A percentile compares a stretch with the other conserved stretches of the same genome.
phyloP scores from a whole-genome alignment of 2,329 filamentous ascomycete species.

The Aspergillus sp. region DNA sequence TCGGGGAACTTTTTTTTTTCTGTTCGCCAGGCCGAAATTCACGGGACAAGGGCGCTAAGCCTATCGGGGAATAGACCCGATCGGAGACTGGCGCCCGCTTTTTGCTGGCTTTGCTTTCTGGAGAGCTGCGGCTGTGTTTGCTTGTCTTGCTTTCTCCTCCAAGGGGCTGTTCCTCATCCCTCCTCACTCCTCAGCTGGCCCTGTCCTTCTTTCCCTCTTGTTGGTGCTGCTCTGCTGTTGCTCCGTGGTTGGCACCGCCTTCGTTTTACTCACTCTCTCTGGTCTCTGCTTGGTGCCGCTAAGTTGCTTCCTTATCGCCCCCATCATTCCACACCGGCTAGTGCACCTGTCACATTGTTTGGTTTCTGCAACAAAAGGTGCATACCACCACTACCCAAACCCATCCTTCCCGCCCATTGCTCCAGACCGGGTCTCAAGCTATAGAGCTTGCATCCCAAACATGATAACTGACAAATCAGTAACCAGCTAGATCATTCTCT shows the following conservation, averaged over 20 bases:
- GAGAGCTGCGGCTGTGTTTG: not conserved
- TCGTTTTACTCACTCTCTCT: not conserved
- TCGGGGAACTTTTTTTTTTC: constrained; percentile 39
- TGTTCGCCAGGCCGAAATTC: constrained; percentile 28
- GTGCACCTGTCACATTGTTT: constrained; percentile 15
- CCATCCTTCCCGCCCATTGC: not conserved
- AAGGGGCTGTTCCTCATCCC: not conserved
- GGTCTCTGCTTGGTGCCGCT: not conserved
- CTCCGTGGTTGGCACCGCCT: not conserved
- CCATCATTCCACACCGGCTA: constrained; percentile 1
- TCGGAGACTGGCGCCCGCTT: constrained; percentile 25
- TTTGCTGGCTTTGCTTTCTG: constrained; percentile 1
- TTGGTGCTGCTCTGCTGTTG: not conserved
- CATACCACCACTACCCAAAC: constrained; percentile 6
- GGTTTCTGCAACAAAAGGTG: constrained; percentile 13
- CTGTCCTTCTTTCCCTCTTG: not conserved
- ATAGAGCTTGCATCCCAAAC: not conserved
- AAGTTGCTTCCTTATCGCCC: not conserved
- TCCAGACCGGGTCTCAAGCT: not conserved
- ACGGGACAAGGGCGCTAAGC: constrained; percentile 28
- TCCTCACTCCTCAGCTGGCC: not conserved
- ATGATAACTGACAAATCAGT: constrained; percentile 6
- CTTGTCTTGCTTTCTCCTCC: not conserved
- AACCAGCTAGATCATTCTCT: not conserved
- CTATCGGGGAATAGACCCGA: constrained; percentile 39